Evolutionary conservation across 2,329 filamentous ascomycete species (phyloP).

Genomic region (Rutstroemia sp.): DNA sequence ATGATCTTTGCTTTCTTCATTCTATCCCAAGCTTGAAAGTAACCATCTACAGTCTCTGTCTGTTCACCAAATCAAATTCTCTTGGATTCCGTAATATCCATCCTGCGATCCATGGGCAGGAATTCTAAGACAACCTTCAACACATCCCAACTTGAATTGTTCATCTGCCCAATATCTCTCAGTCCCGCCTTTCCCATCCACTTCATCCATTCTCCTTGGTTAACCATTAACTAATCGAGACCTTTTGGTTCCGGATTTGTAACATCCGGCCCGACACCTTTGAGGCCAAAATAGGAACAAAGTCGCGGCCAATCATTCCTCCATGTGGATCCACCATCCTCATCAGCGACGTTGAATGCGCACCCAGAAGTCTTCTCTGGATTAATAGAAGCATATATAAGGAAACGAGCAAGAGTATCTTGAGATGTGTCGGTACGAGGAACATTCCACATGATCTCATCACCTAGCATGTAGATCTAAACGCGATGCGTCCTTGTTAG

Average conservation of each 20-base stretch:
- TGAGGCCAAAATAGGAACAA: background rate
- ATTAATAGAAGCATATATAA: background rate
- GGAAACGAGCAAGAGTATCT: background rate
- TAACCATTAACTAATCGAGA: background rate
- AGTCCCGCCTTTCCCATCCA: background rate
- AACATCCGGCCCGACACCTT: background rate
- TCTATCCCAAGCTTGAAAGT: background rate
- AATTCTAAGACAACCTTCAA: background rate
- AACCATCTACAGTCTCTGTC: background rate
- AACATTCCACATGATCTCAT: background rate
- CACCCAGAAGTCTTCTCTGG: background rate
- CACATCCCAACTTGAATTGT: background rate
- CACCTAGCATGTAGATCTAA: background rate
- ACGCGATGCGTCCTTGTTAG: background rate
- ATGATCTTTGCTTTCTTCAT: background rate
- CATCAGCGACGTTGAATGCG: background rate
- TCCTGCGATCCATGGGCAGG: background rate
- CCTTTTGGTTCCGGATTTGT: background rate
- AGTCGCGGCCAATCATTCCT: background rate
- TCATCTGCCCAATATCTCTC: background rate
- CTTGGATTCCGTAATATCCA: background rate
- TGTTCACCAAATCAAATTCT: background rate
- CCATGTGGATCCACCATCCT: background rate
- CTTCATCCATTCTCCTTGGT: background rate
- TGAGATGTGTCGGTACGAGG: background rate